Base-by-base conservation (phyloP, 192 early-diverging fungal genomes). In the Geosiphon pyriformis region DNA sequence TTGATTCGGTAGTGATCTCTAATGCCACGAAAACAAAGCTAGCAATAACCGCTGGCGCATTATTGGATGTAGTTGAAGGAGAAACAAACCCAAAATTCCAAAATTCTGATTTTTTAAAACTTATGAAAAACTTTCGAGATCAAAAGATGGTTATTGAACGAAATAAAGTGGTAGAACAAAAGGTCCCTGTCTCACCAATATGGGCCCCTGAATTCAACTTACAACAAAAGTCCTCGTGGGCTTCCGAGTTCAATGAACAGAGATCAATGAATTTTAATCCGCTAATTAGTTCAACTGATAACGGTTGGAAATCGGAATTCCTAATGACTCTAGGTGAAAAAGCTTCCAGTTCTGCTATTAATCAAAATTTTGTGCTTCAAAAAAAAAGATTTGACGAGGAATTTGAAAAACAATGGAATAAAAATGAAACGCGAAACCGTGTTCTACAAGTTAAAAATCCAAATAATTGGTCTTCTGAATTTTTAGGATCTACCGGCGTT, bases 61-160 rank as follows among this genome's bases (percentile, higher is more conserved):
- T 99, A 26, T 71, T 96, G 15, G 85, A 90, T 32, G 83, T 86
- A 31, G 88, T 98, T 18, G 72, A 83, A 31, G 74, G 70, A n/a
- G 79, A 87, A 3, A 76, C 83, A 46, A 95, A 97, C 61, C 93
- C 96, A 31, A 98, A 98, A 76, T 94, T 99, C 69, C 87, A 89
- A 65, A 83, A 89, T 59, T 95, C 92, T 17, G 85, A 91, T 46
- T 99, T 99, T 66, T 74, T 98, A 76, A 83, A 81, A 12, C 88
- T 99, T 72, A 98, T 99, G 94, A 81, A 91, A 60, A 83, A 94
- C 70, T 77, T 99, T 49, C 82, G 92, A 20, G 92, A 99, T 79
- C 79, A 85, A 20, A 87, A 96, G 73, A 83, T 96, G 0, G 83
- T 83, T 4, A 90, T 99, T 52, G 90, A 90, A 63, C 92, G 90